Conservation (phyloP, 495 filamentous ascomycete genomes). For the Hypomontagnella submonticulosa region DNA sequence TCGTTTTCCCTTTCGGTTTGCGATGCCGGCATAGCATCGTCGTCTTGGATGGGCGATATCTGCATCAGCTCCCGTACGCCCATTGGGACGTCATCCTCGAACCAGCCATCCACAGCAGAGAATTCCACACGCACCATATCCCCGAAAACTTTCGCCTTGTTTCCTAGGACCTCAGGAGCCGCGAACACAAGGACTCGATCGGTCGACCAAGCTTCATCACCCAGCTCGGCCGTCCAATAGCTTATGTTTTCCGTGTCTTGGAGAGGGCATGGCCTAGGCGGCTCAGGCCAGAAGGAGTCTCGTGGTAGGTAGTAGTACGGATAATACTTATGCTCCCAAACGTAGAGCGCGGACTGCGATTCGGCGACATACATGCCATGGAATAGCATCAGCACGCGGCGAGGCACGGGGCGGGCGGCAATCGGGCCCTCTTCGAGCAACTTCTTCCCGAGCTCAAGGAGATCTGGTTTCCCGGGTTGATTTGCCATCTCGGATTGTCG, state of each 20-base stretch:
- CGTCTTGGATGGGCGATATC: too few relatives aligned
- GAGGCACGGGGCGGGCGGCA: conserved; percentile 47
- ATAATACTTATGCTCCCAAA: conserved; percentile 53
- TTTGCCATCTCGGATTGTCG: conserved; percentile 6
- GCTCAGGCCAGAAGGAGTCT: background rate
- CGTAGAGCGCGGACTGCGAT: conserved; percentile 45
- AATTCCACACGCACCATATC: conserved; percentile 38
- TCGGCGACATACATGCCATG: conserved; percentile 48
- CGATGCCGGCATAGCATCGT: too few relatives aligned
- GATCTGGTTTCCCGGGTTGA: conserved; percentile 15
- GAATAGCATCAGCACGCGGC: conserved; percentile 49
- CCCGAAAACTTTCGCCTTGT: background rate
- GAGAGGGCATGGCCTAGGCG: background rate
- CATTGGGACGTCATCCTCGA: conserved; percentile 67
- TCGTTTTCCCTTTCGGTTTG: too few relatives aligned
- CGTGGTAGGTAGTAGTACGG: conserved; percentile 45
- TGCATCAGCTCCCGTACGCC: conserved; percentile 53
- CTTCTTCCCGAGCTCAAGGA: conserved; percentile 41
- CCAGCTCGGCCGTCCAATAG: conserved; percentile 9
- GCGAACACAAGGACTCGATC: conserved; percentile 39
- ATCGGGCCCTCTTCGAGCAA: conserved; percentile 46
- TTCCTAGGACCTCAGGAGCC: too few relatives aligned
- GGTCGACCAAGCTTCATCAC: conserved; percentile 3
- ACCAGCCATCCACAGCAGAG: conserved; percentile 62
- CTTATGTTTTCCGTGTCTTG: background rate